Evolutionary conservation across 1,139 yeast genomes (phyloP), one percentile per base, ranked within the genome.

Genomic region (Lodderomyces metapsilosis): DNA sequence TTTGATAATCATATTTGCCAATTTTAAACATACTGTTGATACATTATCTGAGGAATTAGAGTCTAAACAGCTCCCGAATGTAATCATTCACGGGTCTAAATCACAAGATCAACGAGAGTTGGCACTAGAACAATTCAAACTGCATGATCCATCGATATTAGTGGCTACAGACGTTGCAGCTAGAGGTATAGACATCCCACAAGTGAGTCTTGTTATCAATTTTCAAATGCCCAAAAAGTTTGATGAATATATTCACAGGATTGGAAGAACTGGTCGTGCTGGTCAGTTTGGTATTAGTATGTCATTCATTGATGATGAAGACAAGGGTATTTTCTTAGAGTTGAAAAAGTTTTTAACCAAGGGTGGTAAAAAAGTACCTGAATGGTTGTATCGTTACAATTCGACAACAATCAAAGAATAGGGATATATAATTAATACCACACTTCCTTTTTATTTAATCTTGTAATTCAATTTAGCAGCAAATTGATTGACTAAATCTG

Each of bases 151-250:
- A 1, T 81, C 80, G 41, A 69, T 88, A 9, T 67, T 92, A 38
- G 84, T 92, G 24, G 97, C 97, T 9, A 92, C 98, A 0, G 97
- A 92, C 56, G 91, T 92, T 40, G 98, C 98, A 1, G 96, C 97
- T 4, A 80, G 98, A 68, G 98, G 98, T 62, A 82, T 92, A 46
- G 98, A 92, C 63, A 82, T 92, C 13, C 85, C 92, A 0, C 78
- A 87, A 52, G 95, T 92, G 8, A 78, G 94, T 0, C 62, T 91
- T 35, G 98, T 92, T 6, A 64, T 91, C 12, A 92, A 92, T 60
- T 89, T 76, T 56, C 96, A 91, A 54, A 85, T 91, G 94, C 13
- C 21, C 10, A 76, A 73, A 45, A 71, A 73, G 35, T 78, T 88
- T 39, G 96, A 89, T 47, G 91, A 86, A 47, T 92, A 89, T 54